Conservation (phyloP, 73 alveolate species). For the Paraurostyla sp. region DNA sequence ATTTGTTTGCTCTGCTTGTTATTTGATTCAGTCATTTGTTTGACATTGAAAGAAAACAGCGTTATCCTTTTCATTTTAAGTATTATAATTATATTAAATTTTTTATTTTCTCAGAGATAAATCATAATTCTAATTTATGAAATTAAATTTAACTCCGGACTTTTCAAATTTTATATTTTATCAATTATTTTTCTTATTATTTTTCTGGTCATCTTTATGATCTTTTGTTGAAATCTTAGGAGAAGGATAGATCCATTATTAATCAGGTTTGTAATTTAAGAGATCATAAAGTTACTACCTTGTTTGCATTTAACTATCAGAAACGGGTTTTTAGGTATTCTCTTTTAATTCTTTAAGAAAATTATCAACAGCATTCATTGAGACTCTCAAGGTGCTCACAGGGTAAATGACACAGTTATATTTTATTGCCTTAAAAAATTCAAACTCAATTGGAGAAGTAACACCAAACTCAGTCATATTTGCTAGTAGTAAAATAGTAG, state of each 20-base stretch:
- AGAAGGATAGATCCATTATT: constrained; percentile 3
- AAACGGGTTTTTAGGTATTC: constrained; percentile 71
- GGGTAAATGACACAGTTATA: constrained; percentile 94
- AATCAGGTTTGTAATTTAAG: constrained; percentile 48
- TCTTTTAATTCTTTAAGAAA: constrained; percentile 70
- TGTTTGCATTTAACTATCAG: background rate
- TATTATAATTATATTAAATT: background rate
- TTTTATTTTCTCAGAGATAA: too few relatives aligned
- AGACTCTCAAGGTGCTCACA: constrained; percentile 93
- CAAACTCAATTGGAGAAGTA: constrained; percentile 77
- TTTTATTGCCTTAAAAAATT: constrained; percentile 77
- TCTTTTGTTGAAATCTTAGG: background rate
- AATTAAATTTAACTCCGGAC: too few relatives aligned
- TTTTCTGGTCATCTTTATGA: background rate
- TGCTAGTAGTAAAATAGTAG: constrained; percentile 75
- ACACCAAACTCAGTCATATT: constrained; percentile 95
- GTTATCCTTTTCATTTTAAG: constrained; percentile 34
- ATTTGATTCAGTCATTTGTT: background rate
- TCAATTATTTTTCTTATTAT: background rate
- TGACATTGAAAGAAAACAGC: constrained; percentile 23
- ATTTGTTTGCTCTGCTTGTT: background rate
- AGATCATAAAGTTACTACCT: constrained; percentile 37
- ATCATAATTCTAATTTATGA: background rate
- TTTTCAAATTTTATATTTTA: too few relatives aligned
- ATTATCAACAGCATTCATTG: constrained; percentile 88